Conservation (phyloP, 768 basidiomycete species). For the Termitomyces heimii region DNA sequence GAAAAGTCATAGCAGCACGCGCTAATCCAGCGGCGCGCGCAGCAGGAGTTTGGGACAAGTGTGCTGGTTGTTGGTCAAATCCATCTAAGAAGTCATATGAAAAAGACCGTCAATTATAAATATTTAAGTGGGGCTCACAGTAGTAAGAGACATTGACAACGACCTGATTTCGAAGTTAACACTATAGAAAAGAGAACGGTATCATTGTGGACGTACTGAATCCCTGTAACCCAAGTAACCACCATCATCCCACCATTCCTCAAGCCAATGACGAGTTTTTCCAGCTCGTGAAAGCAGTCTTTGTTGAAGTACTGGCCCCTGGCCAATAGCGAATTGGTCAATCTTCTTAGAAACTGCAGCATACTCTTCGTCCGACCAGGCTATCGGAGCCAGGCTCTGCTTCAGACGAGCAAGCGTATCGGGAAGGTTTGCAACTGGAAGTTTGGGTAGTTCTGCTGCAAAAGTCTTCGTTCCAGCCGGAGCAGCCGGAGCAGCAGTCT, state of each 20-base stretch:
- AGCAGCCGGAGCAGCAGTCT: slow-evolving; percentile 58
- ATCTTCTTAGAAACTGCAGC: slow-evolving; percentile 53
- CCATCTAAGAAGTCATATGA: slow-evolving; percentile 51
- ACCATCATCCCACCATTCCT: slow-evolving; percentile 90
- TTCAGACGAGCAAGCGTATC: slow-evolving; percentile 67
- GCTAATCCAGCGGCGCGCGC: slow-evolving; percentile 69
- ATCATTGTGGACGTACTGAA: slow-evolving; percentile 42
- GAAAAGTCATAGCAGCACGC: slow-evolving; percentile 68
- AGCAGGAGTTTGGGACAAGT: slow-evolving; percentile 50
- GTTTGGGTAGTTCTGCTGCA: slow-evolving; percentile 51
- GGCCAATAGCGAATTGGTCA: slow-evolving; percentile 49
- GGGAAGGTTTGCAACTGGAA: slow-evolving; percentile 71
- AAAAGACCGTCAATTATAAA: neutral
- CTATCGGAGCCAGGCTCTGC: slow-evolving; percentile 66
- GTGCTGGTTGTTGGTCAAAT: slow-evolving; percentile 60
- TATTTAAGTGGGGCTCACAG: slow-evolving; percentile 40
- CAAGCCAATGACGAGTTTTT: slow-evolving; percentile 74
- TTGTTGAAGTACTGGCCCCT: slow-evolving; percentile 55
- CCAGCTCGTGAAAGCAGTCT: slow-evolving; percentile 51
- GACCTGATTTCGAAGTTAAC: slow-evolving; percentile 33
- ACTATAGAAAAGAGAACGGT: neutral
- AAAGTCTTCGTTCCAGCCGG: slow-evolving; percentile 54
- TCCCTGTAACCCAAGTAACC: slow-evolving; percentile 85
- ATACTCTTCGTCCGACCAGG: slow-evolving; percentile 57
- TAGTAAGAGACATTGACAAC: slow-evolving; percentile 94